These are phyloP conservation scores for Corchorus capsularis DNA, from an alignment of 345 rosid species.

Conservation along the genomic window DNA sequence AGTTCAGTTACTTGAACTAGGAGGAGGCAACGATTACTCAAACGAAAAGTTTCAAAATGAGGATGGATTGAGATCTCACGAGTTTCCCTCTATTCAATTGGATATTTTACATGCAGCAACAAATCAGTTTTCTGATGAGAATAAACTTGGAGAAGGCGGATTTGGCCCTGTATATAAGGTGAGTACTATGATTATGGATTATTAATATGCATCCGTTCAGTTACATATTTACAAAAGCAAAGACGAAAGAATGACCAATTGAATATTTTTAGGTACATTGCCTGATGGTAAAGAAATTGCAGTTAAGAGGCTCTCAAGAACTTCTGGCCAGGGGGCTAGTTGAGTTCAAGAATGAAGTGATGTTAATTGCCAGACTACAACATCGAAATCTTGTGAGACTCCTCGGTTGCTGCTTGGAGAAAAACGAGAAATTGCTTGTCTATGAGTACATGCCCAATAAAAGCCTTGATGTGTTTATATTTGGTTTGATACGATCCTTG, in stretches of 20 bases:
- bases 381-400: constrained; percentile 47
- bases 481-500: background rate
- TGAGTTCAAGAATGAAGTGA: constrained; percentile 21
- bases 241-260: no score
- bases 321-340: constrained; percentile 10
- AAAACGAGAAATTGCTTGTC: constrained; percentile 42
- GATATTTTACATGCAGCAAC: constrained; percentile 29
- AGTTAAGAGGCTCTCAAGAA: constrained; percentile 8
- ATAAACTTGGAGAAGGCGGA: constrained; percentile 54
- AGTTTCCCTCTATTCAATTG: constrained; percentile 30
- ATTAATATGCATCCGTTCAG: no score
- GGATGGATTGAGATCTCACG: constrained; percentile 19
- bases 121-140: constrained; percentile 26
- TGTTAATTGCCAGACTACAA: constrained; percentile 13
- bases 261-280: background rate
- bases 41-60: constrained; percentile 4
- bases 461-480: constrained; percentile 18
- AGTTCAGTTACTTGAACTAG: constrained; percentile 24
- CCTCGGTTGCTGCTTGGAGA: constrained; percentile 40
- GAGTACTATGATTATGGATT: background rate
- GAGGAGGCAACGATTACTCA: background rate
- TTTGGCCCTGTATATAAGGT: constrained; percentile 55
- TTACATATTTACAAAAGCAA: no score
- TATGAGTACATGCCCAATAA: constrained; percentile 36
- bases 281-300: constrained; percentile 10